phyloP scores from a whole-genome alignment of 2,329 filamentous ascomycete species.

The Pseudogymnoascus sp. region DNA sequence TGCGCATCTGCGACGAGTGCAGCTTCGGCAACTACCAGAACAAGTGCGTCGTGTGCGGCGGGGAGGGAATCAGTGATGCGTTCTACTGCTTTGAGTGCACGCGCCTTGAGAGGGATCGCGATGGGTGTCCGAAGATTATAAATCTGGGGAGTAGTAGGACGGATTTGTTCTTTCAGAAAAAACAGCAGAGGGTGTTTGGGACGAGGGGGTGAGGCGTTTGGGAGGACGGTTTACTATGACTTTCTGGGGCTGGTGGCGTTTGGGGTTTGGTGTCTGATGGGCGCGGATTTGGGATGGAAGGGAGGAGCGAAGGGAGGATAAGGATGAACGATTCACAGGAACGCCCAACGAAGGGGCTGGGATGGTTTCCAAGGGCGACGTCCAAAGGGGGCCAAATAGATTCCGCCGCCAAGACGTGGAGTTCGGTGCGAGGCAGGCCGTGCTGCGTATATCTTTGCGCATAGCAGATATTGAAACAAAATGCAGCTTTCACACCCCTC shows the following conservation, averaged over 20 bases:
- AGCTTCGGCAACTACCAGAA: conserved; percentile 99
- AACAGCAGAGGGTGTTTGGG: conserved; percentile 6
- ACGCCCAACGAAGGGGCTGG: neutral
- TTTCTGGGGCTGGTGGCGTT: neutral
- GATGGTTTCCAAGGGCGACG: no score
- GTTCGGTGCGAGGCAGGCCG: neutral
- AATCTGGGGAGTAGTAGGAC: conserved; percentile 93
- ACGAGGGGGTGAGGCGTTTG: neutral
- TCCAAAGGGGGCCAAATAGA: neutral
- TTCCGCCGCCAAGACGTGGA: neutral
- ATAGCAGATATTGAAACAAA: neutral
- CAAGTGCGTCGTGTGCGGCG: conserved; percentile 97
- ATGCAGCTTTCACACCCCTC: neutral
- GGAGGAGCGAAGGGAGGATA: neutral
- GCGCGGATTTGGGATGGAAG: neutral
- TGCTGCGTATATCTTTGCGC: neutral
- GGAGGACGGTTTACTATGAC: neutral
- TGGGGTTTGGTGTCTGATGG: neutral
- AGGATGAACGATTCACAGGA: neutral
- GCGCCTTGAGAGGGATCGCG: conserved; percentile 88
- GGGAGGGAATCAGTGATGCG: conserved; percentile 94
- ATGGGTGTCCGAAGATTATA: conserved; percentile 98
- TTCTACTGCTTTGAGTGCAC: conserved; percentile 99
- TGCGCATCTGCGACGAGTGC: conserved; percentile 98
- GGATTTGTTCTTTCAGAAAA: conserved; percentile 51